These are phyloP conservation scores for Pezicula carpinea DNA, from an alignment of 2,329 filamentous ascomycete species.

Conservation along the genomic window DNA sequence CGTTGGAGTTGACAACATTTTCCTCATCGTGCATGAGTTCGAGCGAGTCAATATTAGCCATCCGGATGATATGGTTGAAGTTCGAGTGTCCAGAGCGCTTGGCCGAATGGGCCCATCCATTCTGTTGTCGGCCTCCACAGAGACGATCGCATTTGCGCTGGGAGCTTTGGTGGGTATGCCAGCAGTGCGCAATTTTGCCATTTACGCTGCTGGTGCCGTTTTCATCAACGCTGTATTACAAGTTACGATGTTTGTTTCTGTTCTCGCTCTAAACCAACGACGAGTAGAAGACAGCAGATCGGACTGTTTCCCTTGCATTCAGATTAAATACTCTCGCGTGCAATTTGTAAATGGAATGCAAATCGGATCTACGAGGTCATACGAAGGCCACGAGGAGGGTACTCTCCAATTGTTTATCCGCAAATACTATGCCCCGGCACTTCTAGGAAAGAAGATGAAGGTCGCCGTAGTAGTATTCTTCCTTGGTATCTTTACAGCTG, in stretches of 20 bases:
- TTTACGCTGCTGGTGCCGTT: constrained; percentile 92
- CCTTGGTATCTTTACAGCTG: constrained; percentile 80
- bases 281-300: constrained; percentile 84
- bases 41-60: constrained; percentile 91
- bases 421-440: constrained; percentile 76
- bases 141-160: constrained; percentile 88
- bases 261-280: constrained; percentile 85
- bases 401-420: constrained; percentile 82
- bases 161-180: constrained; percentile 97
- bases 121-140: constrained; percentile 87
- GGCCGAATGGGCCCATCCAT: constrained; percentile 97
- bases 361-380: constrained; percentile 33
- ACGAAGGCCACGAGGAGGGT: constrained; percentile 71
- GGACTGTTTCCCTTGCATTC: constrained; percentile 88
- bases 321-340: constrained; percentile 68
- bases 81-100: constrained; percentile 80
- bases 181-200: constrained; percentile 93
- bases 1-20: constrained; percentile 98
- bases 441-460: constrained; percentile 79
- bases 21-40: constrained; percentile 96
- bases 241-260: constrained; percentile 93
- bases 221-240: constrained; percentile 96
- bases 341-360: constrained; percentile 61
- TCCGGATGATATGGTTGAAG: constrained; percentile 81
- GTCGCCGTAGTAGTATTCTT: constrained; percentile 73